Percentiles rank a stretch among this genome's conserved stretches.
These are phyloP conservation scores for Eurotiales sp. DNA, from an alignment of 2,329 filamentous ascomycete genomes.

Conservation along the genomic window DNA sequence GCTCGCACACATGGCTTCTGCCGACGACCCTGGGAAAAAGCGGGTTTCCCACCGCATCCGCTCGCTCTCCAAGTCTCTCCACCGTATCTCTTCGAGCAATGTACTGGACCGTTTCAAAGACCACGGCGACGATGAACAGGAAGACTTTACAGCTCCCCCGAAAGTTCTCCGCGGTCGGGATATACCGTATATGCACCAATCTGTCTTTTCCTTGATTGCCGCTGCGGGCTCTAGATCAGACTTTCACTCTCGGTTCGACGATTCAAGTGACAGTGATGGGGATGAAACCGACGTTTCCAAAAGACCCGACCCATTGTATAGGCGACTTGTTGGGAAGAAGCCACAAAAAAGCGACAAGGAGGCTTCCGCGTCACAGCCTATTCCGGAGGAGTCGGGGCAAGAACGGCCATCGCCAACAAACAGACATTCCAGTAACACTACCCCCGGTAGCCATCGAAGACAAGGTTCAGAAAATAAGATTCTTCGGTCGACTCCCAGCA, in stretches of 20 bases:
- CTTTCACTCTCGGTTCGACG: slow-evolving; percentile 77
- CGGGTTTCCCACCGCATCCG: slow-evolving; percentile 39
- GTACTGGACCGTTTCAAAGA: slow-evolving; percentile 57
- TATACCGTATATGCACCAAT: slow-evolving; percentile 78
- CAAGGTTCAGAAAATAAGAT: slow-evolving; percentile 61
- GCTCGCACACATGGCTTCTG: slow-evolving; percentile 33
- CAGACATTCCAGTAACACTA: slow-evolving; percentile 27
- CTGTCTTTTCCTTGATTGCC: slow-evolving; percentile 87
- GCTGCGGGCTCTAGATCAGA: slow-evolving; percentile 79
- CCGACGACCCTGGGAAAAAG: slow-evolving; percentile 41
- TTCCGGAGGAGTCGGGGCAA: slow-evolving; percentile 10
- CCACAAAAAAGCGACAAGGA: slow-evolving; percentile 9
- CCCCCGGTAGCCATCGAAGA: slow-evolving; percentile 51
- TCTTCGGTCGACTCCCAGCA: slow-evolving; percentile 57
- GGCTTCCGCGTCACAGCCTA: slow-evolving; percentile 3
- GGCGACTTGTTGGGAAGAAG: slow-evolving; percentile 13
- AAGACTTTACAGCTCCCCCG: slow-evolving; percentile 59
- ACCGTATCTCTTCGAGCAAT: slow-evolving; percentile 46
- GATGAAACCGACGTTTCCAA: slow-evolving; percentile 26
- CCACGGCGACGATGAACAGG: slow-evolving; percentile 54
- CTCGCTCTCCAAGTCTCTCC: slow-evolving; percentile 38
- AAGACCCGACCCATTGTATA: slow-evolving; percentile 15
- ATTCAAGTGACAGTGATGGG: slow-evolving; percentile 75
- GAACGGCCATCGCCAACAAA: slow-evolving; percentile 2
- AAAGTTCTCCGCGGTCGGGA: slow-evolving; percentile 38